A percentile compares a stretch with the other conserved stretches of the same genome.
These are phyloP conservation scores for Hymenoscyphus salicellus DNA, from an alignment of 2,329 filamentous ascomycete genomes.

Conservation along the genomic window DNA sequence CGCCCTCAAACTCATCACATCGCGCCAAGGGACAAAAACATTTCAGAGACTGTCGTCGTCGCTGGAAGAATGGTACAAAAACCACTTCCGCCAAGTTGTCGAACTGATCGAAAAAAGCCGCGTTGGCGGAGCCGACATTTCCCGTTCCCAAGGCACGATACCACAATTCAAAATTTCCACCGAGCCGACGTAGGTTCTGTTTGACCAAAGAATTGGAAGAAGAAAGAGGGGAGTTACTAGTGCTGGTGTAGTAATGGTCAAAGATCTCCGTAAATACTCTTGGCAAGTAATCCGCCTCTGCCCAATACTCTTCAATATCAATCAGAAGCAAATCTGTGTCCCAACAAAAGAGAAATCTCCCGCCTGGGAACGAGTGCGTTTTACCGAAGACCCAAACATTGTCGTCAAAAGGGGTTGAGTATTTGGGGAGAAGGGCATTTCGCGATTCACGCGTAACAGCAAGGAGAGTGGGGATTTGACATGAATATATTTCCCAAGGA, in stretches of 20 bases:
- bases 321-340: neutral
- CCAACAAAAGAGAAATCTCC: neutral
- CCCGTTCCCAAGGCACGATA: neutral
- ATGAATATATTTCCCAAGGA: neutral
- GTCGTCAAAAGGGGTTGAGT: neutral
- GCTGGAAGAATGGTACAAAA: neutral
- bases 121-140: neutral
- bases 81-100: neutral
- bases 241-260: neutral
- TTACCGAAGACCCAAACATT: neutral
- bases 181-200: neutral
- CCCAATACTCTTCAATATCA: neutral
- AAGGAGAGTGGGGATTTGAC: neutral
- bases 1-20: neutral
- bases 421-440: neutral
- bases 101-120: neutral
- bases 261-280: neutral
- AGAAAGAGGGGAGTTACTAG: neutral
- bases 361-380: neutral
- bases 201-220: neutral
- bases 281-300: neutral
- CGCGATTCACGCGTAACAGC: neutral
- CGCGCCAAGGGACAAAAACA: neutral
- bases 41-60: neutral
- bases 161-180: neutral